Evolutionary conservation across 805 yeast species (phyloP), one percentile per base, ranked within the genome.

Genomic region (Candida coquimbonensis): DNA sequence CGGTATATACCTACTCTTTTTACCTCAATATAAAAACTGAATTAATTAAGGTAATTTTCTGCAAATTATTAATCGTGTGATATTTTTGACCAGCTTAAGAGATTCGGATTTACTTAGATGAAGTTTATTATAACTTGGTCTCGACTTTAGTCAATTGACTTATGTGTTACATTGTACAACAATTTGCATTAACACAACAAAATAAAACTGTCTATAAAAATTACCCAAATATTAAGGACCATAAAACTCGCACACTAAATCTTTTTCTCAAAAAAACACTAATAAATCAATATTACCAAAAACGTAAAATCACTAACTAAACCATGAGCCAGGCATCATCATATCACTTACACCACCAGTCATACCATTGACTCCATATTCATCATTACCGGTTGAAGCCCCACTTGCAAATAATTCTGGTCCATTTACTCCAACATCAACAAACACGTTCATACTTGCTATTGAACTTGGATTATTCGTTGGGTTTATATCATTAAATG

Each of bases 301-400:
- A 36, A 5, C 16, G 19, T 9, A 8, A 11, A 35, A 11, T 6
- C 17, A 19, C 37, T 42, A 55, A 39, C 40, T 50, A 38, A 57
- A 57, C 62, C 62, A 58, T n/a, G 49, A 51, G 3, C 53, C 55
- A 12, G 47, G 44, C 50, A 57, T 45, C 55, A 56, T 40, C 12
- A 36, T 42, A 24, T 50, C 40, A 42, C 29, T 14, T 12, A 34
- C 31, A 3, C 41, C 35, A 19, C 27, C 27, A 13, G 31, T 21
- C 14, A 34, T 16, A 19, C 35, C 36, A 14, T 1, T 13, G 9
- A 6, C 19, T 11, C 34, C 32, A 21, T 27, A 29, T 5, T 25
- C 39, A 11, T 41, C 49, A 19, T 12, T 24, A 26, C 26, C 36
- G 8, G 26, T 25, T 16, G 31, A 1, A 29, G 12, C 9, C 13